Conservation (phyloP, 768 basidiomycete species). For the Leccinum boreale region DNA sequence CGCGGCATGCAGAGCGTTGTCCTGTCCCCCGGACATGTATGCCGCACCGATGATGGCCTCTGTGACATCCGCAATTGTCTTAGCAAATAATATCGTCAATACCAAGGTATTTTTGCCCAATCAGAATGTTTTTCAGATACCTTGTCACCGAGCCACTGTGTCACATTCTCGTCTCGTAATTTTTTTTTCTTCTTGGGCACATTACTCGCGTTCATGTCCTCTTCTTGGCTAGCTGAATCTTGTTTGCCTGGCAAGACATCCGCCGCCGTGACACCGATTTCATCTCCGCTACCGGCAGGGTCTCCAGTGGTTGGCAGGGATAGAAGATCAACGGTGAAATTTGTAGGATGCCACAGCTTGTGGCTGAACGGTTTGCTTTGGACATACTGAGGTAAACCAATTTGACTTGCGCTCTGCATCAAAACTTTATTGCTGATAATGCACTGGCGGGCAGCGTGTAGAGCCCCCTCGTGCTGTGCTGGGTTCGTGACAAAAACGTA, state of each 20-base stretch:
- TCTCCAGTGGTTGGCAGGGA: slow-evolving; percentile 12
- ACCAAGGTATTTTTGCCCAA: neutral
- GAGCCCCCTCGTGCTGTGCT: slow-evolving; percentile 56
- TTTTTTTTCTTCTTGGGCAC: slow-evolving; percentile 38
- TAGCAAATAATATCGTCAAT: slow-evolving; percentile 13
- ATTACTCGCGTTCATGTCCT: slow-evolving; percentile 3
- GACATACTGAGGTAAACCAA: slow-evolving; percentile 69
- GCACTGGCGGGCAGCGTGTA: slow-evolving; percentile 63
- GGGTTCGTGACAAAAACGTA: slow-evolving; percentile 74
- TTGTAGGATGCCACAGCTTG: slow-evolving; percentile 63
- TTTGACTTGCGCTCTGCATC: slow-evolving; percentile 48
- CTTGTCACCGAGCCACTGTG: slow-evolving; percentile 75
- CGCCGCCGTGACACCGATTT: slow-evolving; percentile 14
- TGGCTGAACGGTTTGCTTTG: slow-evolving; percentile 67
- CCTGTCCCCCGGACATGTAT: slow-evolving; percentile 69
- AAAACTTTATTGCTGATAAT: slow-evolving; percentile 76
- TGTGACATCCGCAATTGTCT: slow-evolving; percentile 82
- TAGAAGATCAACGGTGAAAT: slow-evolving; percentile 32
- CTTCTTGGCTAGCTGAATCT: slow-evolving; percentile 13
- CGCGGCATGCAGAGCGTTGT: slow-evolving; percentile 58
- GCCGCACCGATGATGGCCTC: slow-evolving; percentile 86
- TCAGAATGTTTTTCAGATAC: slow-evolving; percentile 32
- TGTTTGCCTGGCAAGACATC: slow-evolving; percentile 8
- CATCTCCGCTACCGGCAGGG: slow-evolving; percentile 32
- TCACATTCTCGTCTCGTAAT: slow-evolving; percentile 39